Evolutionary conservation across 148 eudicot species (phyloP), one percentile per base, ranked within the genome.

Genomic region (Mesembryanthemum crystallinum): DNA sequence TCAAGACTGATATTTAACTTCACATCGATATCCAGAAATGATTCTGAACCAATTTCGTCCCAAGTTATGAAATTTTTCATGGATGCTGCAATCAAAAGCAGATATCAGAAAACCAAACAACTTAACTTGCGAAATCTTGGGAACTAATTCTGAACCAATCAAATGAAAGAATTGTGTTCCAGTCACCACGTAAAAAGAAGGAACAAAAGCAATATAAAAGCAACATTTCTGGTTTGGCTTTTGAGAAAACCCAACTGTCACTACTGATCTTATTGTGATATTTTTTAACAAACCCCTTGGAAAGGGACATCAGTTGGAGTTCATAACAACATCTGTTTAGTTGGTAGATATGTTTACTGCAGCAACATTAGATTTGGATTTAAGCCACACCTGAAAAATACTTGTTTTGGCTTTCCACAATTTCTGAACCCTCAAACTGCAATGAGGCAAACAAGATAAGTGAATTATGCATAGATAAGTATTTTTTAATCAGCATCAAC

Each of bases 391-490:
- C 98, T 77, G 92, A 82, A 82, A 93, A 93, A 73, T 85, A 84
- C 55, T 89, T 75, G 68, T 87, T 93, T 76, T 91, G 96, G 62
- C 78, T 85, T 82, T 88, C 82, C 77, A 91, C 76, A 21, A 83
- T 70, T 67, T 89, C 90, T 68, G 94, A 91, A 72, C 98, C 98
- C 71, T 91, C 94, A 89, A 93, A 89, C 98, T 93, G 91, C 85
- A 89, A 83, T 0, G 57, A 85, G 42, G 64, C 54, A 62, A 28
- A 81, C 43, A 28, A 52, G 25, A 64, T 71, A 57, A 76, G 42
- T 15, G 37, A 29, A 29, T 61, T 32, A 15, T 73, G 33, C 42
- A 39, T 14, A 60, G 33, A 78, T 45, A 65, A 67, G 39, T 35
- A 24, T 69, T 55, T 49, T 8, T 13, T 32, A 25, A 30, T 32